phyloP scores from a whole-genome alignment of 352 stramenopile species.

The Phytopythium oedochilum region DNA sequence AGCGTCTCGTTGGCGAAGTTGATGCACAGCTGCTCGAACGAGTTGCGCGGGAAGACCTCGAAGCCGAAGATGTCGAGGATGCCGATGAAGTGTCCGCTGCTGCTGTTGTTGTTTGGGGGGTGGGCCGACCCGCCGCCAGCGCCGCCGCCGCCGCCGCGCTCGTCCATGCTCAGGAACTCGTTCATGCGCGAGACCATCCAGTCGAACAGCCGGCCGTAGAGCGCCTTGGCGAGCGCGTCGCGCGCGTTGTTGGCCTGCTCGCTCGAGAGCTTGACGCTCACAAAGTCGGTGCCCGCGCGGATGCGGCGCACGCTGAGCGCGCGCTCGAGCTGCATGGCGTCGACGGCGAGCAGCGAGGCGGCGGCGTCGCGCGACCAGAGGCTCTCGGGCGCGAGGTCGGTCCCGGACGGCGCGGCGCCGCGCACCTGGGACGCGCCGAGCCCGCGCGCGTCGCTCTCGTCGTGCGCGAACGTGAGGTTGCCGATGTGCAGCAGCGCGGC shows the following conservation, averaged over 20 bases:
- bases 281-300: constrained; percentile 74
- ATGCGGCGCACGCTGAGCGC: constrained; percentile 80
- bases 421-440: constrained; percentile 30
- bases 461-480: constrained; percentile 84
- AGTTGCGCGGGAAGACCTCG: constrained; percentile 89
- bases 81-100: constrained; percentile 71
- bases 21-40: constrained; percentile 89
- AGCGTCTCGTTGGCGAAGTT: constrained; percentile 90
- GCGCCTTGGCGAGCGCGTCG: constrained; percentile 75
- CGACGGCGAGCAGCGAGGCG: constrained; percentile 62
- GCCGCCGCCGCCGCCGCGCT: constrained; percentile 8
- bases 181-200: constrained; percentile 90
- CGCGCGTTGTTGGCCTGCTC: constrained; percentile 81
- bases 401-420: constrained; percentile 14
- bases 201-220: constrained; percentile 89
- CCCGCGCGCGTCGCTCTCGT: constrained; percentile 49
- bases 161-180: constrained; percentile 77
- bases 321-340: constrained; percentile 63
- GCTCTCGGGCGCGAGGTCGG: constrained; percentile 52
- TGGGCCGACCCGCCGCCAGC: too few species aligned
- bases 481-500: constrained; percentile 88
- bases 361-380: constrained; percentile 72
- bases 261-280: constrained; percentile 80
- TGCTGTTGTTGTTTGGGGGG: too few species aligned
- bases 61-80: constrained; percentile 93